Conservation (phyloP, 2,329 filamentous ascomycete genomes). For the Arthrobotrys pseudoclavata region DNA sequence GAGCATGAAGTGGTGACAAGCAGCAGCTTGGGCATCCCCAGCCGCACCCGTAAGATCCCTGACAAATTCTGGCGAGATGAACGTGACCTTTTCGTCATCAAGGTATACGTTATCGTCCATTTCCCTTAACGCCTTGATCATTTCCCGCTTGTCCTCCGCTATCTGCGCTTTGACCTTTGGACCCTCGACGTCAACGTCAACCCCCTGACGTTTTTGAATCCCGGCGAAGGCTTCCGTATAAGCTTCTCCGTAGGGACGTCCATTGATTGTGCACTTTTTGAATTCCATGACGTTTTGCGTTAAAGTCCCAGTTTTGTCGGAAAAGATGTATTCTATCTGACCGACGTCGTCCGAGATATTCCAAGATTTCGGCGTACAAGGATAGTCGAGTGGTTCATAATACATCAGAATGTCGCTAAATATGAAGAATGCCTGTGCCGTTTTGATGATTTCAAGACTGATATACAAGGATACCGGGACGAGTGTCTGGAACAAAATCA, state of each 20-base stretch:
- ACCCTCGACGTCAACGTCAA: slow-evolving; percentile 85
- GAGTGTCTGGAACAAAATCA: slow-evolving; percentile 98
- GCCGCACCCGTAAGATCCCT: slow-evolving; percentile 83
- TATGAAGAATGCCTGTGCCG: slow-evolving; percentile 94
- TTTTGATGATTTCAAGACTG: slow-evolving; percentile 93
- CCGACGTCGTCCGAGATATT: slow-evolving; percentile 98
- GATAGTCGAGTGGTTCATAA: slow-evolving; percentile 92
- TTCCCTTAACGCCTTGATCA: slow-evolving; percentile 79
- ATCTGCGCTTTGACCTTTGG: slow-evolving; percentile 82
- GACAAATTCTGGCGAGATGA: slow-evolving; percentile 90
- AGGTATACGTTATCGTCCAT: slow-evolving; percentile 92
- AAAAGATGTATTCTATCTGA: slow-evolving; percentile 99
- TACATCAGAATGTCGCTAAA: slow-evolving; percentile 98
- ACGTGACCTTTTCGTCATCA: slow-evolving; percentile 89
- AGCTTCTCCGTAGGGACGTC: slow-evolving; percentile 94
- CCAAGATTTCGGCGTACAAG: slow-evolving; percentile 97
- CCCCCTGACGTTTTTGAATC: slow-evolving; percentile 90
- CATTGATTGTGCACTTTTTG: slow-evolving; percentile 97
- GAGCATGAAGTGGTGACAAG: slow-evolving; percentile 92
- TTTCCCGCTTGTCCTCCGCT: slow-evolving; percentile 78
- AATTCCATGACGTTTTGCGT: slow-evolving; percentile 99
- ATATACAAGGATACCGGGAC: slow-evolving; percentile 98
- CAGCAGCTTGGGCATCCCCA: slow-evolving; percentile 80
- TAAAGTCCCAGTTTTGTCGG: slow-evolving; percentile 89
- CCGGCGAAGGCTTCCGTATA: slow-evolving; percentile 97